These are phyloP conservation scores for Plasmodiophora brassicae DNA, from an alignment of 208 protist species.

Conservation along the genomic window DNA sequence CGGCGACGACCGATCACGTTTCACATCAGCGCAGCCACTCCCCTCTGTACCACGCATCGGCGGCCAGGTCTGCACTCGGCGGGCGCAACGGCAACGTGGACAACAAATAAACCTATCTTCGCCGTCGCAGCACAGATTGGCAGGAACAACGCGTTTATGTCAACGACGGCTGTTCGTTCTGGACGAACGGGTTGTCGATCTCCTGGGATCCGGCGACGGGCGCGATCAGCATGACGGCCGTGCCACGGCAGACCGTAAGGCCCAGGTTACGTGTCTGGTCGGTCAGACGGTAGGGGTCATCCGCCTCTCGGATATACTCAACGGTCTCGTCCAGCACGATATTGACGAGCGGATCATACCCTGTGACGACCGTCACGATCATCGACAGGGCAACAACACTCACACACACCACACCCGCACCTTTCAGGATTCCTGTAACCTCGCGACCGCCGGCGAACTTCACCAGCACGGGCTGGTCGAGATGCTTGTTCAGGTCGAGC, in stretches of 20 bases:
- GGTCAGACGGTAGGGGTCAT: slow-evolving; percentile 48
- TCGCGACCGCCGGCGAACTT: slow-evolving; percentile 57
- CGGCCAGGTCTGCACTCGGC: too few relatives aligned
- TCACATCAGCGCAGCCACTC: too few relatives aligned
- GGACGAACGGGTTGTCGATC: slow-evolving; percentile 60
- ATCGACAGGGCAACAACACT: not conserved
- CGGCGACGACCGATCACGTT: too few relatives aligned
- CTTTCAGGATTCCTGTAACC: slow-evolving; percentile 9
- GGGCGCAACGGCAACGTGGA: too few relatives aligned
- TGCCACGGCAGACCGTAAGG: slow-evolving; percentile 57
- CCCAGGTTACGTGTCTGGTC: slow-evolving; percentile 56
- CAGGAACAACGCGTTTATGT: too few relatives aligned
- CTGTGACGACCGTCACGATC: slow-evolving; percentile 51
- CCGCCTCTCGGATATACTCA: slow-evolving; percentile 56
- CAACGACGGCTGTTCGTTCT: too few relatives aligned
- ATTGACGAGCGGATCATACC: slow-evolving; percentile 60
- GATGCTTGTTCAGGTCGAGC: slow-evolving; percentile 49
- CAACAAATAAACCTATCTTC: too few relatives aligned
- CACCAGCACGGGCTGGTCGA: slow-evolving; percentile 56
- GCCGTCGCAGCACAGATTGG: too few relatives aligned
- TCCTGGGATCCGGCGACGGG: slow-evolving; percentile 57
- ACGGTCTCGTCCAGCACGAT: slow-evolving; percentile 60
- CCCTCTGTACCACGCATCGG: too few relatives aligned
- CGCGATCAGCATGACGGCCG: slow-evolving; percentile 57
- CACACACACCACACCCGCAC: not conserved